Base-by-base conservation (phyloP, 805 yeast species). In the Ogataea paradorogensis region DNA sequence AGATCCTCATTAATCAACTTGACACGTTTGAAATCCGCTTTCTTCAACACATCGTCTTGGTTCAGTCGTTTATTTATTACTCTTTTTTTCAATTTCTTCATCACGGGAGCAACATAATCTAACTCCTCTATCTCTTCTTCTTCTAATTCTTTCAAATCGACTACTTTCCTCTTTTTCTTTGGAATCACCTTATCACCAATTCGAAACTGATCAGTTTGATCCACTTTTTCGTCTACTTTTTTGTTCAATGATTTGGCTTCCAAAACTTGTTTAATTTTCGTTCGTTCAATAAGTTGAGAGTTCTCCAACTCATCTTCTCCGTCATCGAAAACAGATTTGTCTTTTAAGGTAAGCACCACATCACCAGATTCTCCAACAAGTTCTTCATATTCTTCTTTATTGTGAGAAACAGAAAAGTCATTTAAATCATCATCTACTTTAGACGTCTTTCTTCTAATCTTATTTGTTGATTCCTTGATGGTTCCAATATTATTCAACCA, bases 271-370 rank as follows among this genome's bases (percentile, higher is more conserved):
- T 62, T 39, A 33, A 58, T 27, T 44, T 44, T 46, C 23, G 29
- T 22, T 8, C 37, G 46, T 23, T 43, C 46, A 3, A 36, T 43
- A 27, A 49, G 22, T n/a, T 51, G 50, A 29, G 59, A 39, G 24
- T 50, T 58, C n/a, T 68, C 73, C 36, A 76, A 68, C 21, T 57
- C 66, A 22, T 80, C 63, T 46, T 59, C 64, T 16, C 61, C 65
- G 2, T 54, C 67, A 26, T 55, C 69, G 11, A 67, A 47, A 11
- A 74, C 45, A 15, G 61, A 58, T n/a, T 56, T 49, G 47, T 80
- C 86, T 33, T 76, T 71, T 35, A 84, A 62, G 0, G 89, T 83
- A 36, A 84, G 61, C 3, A 82, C 65, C 1, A 67, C 74, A 6
- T 69, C 66, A 15, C 35, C 33, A n/a, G 65, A n/a, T 22, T 43